phyloP scores from a whole-genome alignment of 345 rosid species.

The Rhodamnia rubescens region DNA sequence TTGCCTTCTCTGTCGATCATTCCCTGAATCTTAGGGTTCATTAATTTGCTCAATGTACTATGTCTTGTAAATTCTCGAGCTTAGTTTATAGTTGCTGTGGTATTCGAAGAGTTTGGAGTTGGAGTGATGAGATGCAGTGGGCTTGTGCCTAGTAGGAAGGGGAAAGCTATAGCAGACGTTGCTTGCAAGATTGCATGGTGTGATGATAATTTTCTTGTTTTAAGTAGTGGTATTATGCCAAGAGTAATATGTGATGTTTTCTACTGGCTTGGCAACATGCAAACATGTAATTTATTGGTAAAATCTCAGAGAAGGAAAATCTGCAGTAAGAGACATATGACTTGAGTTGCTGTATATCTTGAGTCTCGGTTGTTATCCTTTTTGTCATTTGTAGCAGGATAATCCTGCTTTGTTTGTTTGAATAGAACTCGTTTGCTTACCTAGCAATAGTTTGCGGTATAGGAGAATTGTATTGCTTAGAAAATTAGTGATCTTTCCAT shows the following conservation, averaged over 20 bases:
- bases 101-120: neutral
- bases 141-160: neutral
- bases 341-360: neutral
- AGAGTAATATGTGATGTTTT: neutral
- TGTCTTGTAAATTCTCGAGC: neutral
- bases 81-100: neutral
- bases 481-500: neutral
- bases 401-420: neutral
- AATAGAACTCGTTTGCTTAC: neutral
- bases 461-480: neutral
- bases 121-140: neutral
- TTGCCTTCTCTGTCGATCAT: neutral
- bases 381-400: neutral
- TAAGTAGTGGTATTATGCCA: neutral
- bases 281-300: neutral
- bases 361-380: neutral
- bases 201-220: neutral
- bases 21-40: neutral
- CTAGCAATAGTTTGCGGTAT: neutral
- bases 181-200: neutral
- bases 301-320: neutral
- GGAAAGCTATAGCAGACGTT: neutral
- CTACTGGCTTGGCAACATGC: neutral
- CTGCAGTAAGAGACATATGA: neutral
- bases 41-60: neutral